Percentiles rank a stretch among this genome's conserved stretches.
Evolutionary conservation across 1,139 yeast species (phyloP).

Genomic region (Lodderomyces pseudojiufengensis): DNA sequence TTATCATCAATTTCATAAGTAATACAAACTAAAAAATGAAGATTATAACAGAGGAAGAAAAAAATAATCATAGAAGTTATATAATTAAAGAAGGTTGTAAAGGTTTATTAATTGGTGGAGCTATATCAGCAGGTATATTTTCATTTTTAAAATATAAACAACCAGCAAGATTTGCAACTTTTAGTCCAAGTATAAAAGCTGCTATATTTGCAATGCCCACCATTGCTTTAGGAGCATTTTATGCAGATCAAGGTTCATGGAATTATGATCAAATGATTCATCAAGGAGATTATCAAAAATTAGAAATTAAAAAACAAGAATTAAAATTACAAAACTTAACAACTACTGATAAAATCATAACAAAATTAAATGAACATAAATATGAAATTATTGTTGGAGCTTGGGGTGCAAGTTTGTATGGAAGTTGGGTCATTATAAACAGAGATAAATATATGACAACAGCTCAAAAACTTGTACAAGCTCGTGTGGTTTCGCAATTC

Average conservation of each 20-base stretch:
- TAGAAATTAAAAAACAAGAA: constrained; percentile 44
- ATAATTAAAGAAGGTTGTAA: constrained; percentile 37
- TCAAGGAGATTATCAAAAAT: constrained; percentile 28
- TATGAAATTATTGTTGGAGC: constrained; percentile 72
- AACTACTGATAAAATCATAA: constrained; percentile 41
- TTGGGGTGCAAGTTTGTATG: constrained; percentile 86
- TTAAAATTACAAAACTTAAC: too few relatives aligned
- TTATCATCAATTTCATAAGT: too few relatives aligned
- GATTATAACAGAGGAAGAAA: constrained; percentile 37
- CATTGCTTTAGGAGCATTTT: constrained; percentile 36
- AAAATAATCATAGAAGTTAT: constrained; percentile 38
- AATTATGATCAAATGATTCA: constrained; percentile 43
- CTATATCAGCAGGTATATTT: constrained; percentile 32
- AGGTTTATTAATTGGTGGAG: constrained; percentile 39
- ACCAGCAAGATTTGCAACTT: constrained; percentile 30
- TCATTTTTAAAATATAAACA: constrained; percentile 33
- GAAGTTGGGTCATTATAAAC: constrained; percentile 76
- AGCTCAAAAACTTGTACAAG: constrained; percentile 84
- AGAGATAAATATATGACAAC: constrained; percentile 73
- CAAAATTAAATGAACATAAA: constrained; percentile 53
- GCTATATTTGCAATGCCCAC: constrained; percentile 42
- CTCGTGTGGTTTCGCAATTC: constrained; percentile 90
- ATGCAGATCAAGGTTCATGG: constrained; percentile 49
- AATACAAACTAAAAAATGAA: constrained; percentile 25
- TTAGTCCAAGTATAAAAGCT: constrained; percentile 40